These are phyloP conservation scores for Monilinia fructicola DNA, from an alignment of 2,329 filamentous ascomycete species.

Conservation along the genomic window DNA sequence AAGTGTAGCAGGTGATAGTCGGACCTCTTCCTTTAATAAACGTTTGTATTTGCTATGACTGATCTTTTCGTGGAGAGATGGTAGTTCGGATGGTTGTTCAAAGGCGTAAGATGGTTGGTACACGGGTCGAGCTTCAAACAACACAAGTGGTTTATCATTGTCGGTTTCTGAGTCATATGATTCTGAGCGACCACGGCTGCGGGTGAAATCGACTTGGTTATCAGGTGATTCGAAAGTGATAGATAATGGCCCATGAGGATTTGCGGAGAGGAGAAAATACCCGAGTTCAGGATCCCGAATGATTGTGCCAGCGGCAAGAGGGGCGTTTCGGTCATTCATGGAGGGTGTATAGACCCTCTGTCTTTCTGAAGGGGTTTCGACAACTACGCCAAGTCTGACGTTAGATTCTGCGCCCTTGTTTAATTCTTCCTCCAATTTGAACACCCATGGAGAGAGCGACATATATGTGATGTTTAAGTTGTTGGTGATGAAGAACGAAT, in stretches of 20 bases:
- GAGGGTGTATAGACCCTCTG: constrained; percentile 59
- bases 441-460: constrained; percentile 62
- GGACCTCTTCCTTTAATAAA: constrained; percentile 64
- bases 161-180: constrained; percentile 44
- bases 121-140: constrained; percentile 63
- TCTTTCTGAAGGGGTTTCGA: constrained; percentile 36
- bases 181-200: constrained; percentile 46
- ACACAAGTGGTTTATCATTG: constrained; percentile 48
- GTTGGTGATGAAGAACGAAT: constrained; percentile 63
- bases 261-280: constrained; percentile 61
- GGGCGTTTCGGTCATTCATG: constrained; percentile 46
- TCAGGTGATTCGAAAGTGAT: constrained; percentile 61
- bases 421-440: constrained; percentile 62
- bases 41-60: constrained; percentile 61
- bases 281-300: constrained; percentile 63
- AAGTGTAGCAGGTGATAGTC: constrained; percentile 68
- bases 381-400: constrained; percentile 42
- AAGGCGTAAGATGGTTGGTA: constrained; percentile 65
- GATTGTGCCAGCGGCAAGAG: constrained; percentile 54
- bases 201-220: constrained; percentile 48
- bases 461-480: constrained; percentile 59
- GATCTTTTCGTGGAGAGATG: constrained; percentile 55
- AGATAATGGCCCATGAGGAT: constrained; percentile 56
- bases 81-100: constrained; percentile 56
- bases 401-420: constrained; percentile 48